A percentile compares a stretch with the other conserved stretches of the same genome.
Evolutionary conservation across 1,284 basidiomycete species (phyloP).

Genomic region (Cutaneotrichosporon sp.): DNA sequence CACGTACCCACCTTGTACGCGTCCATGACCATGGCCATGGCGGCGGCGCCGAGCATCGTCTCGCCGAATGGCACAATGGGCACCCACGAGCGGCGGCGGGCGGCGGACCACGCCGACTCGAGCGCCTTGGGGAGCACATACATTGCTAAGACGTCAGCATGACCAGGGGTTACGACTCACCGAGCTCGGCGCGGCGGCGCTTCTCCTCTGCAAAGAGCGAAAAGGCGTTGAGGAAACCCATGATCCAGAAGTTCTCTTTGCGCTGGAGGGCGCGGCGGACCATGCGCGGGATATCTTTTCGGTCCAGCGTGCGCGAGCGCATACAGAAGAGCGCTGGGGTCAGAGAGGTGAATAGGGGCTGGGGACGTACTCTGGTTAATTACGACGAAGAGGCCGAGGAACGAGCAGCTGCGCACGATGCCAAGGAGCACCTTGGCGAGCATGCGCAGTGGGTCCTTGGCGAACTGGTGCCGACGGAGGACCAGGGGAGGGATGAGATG

Average conservation of each 20-base stretch:
- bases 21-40: slow-evolving; percentile 88
- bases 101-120: slow-evolving; percentile 79
- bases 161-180: slow-evolving; percentile 10
- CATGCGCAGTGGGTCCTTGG: slow-evolving; percentile 59
- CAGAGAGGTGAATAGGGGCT: background rate
- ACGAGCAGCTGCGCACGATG: slow-evolving; percentile 78
- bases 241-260: slow-evolving; percentile 67
- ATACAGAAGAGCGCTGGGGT: slow-evolving; percentile 58
- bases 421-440: slow-evolving; percentile 63
- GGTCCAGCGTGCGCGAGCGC: slow-evolving; percentile 48
- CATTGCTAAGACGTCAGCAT: slow-evolving; percentile 57
- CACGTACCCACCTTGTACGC: slow-evolving; percentile 47
- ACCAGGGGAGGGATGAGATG: slow-evolving; percentile 81
- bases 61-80: slow-evolving; percentile 61
- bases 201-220: slow-evolving; percentile 82
- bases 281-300: slow-evolving; percentile 48
- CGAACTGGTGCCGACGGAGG: slow-evolving; percentile 56
- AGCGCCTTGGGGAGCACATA: slow-evolving; percentile 89
- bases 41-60: slow-evolving; percentile 63
- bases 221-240: slow-evolving; percentile 70
- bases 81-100: slow-evolving; percentile 69
- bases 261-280: slow-evolving; percentile 59
- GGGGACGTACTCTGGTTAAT: slow-evolving; percentile 69
- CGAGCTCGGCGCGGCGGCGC: slow-evolving; percentile 46
- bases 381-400: slow-evolving; percentile 77